Base-by-base conservation (phyloP, 805 yeast genomes). In the Candida berthetii region DNA sequence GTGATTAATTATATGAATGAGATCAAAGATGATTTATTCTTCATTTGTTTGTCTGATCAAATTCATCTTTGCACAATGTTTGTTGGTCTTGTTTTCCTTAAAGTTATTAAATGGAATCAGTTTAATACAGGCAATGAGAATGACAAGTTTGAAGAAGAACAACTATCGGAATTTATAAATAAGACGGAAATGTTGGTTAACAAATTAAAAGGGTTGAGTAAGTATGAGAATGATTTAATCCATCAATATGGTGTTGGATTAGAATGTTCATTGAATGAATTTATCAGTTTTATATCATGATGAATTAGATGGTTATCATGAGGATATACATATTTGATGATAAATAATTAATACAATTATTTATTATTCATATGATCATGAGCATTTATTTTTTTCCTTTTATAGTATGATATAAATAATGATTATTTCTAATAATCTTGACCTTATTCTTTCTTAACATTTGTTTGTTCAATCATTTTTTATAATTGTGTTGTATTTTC, bases 11-110 rank as follows among this genome's bases (percentile, higher is more conserved):
- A 45, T 53, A 62, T 50, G 57, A 57, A 38, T 57, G 52, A 34
- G 52, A 42, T 15, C 43, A 16, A 39, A 39, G 49, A 50, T 45
- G 80, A 75, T 52, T 67, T 76, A 3, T 79, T 78, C 51, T 83
- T 83, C 60, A 81, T 83, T 0, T 78, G 76, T 51, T 65, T 83
- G n/a, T 78, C 85, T 11, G 89, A 83, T 61, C 86, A 80, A 60
- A 66, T 82, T 35, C 86, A 78, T 53, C 68, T 80, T 17, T 53
- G 53, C 39, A 40, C 52, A 13, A 45, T 49, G 34, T 55, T 49
- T 46, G 45, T 45, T 16, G 40, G 53, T n/a, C 25, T 54, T 20
- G 40, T 55, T n/a, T 48, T 54, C 28, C 24, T 54, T 22, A 51
- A 54, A 39, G 36, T 53, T 14, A 45, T 54, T 31, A 42, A 42